Conservation (phyloP, 1,284 basidiomycete species). For the Naganishia sp. region DNA sequence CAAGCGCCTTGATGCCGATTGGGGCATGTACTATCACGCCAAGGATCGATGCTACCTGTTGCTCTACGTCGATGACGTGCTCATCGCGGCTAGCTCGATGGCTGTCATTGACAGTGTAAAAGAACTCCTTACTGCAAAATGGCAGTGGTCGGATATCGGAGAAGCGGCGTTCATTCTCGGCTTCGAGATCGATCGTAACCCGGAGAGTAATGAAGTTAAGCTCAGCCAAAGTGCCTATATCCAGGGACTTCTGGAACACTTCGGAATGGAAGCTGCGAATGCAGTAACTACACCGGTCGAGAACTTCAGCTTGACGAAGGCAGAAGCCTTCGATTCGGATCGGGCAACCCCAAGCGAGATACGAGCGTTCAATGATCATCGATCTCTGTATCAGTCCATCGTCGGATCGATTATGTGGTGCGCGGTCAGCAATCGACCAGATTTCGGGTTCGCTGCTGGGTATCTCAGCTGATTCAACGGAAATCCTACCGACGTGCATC, state of each 20-base stretch:
- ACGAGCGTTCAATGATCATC: too few species aligned
- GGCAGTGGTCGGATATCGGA: slow-evolving; percentile 43
- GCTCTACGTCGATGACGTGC: slow-evolving; percentile 28
- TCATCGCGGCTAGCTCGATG: slow-evolving; percentile 34
- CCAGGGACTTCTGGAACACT: slow-evolving; percentile 48
- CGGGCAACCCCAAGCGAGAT: not conserved
- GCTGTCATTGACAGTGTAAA: slow-evolving; percentile 35
- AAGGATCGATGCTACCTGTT: slow-evolving; percentile 13
- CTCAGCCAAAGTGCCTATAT: slow-evolving; percentile 56
- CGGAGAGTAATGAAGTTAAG: slow-evolving; percentile 37
- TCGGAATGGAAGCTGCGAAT: slow-evolving; percentile 45
- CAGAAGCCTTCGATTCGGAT: slow-evolving; percentile 8
- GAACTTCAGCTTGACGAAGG: not conserved
- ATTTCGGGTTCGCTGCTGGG: slow-evolving; percentile 42
- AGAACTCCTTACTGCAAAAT: slow-evolving; percentile 36
- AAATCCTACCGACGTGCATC: slow-evolving; percentile 46
- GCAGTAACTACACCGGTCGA: slow-evolving; percentile 24
- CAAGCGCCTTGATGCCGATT: slow-evolving; percentile 43
- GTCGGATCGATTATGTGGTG: slow-evolving; percentile 43
- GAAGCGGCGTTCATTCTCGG: slow-evolving; percentile 38
- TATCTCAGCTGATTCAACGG: slow-evolving; percentile 36
- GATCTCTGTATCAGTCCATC: slow-evolving; percentile 37
- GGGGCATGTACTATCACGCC: slow-evolving; percentile 49
- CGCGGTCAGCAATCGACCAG: slow-evolving; percentile 38
- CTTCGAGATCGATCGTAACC: slow-evolving; percentile 46